phyloP scores from a whole-genome alignment of 2,329 filamentous ascomycete genomes.

The Sporothrix humicola region DNA sequence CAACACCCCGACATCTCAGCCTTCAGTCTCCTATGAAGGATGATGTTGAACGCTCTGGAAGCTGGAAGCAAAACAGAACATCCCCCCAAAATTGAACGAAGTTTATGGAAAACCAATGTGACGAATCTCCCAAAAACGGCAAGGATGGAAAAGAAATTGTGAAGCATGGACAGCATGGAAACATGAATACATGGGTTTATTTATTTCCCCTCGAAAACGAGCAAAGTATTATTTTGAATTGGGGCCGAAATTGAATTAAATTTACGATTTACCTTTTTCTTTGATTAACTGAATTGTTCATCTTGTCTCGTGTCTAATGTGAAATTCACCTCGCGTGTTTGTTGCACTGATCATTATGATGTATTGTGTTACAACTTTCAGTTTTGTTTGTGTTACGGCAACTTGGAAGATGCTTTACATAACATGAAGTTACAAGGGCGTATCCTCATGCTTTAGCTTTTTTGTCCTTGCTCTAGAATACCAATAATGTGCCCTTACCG shows the following conservation, averaged over 20 bases:
- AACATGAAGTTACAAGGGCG: too few relatives aligned
- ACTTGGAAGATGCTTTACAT: too few relatives aligned
- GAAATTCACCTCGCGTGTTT: too few relatives aligned
- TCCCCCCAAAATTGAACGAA: conserved; percentile 18
- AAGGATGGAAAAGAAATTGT: background rate
- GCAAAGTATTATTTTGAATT: background rate
- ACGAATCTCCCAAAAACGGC: background rate
- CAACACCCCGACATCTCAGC: background rate
- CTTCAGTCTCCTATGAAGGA: background rate
- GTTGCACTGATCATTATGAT: too few relatives aligned
- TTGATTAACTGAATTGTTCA: too few relatives aligned
- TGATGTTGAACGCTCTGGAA: background rate
- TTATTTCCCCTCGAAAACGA: background rate
- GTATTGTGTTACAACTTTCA: too few relatives aligned
- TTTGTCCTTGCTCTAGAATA: too few relatives aligned
- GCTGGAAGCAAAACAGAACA: background rate
- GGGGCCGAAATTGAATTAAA: background rate
- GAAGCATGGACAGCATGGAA: conserved; percentile 3
- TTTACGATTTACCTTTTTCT: background rate
- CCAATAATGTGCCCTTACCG: too few relatives aligned
- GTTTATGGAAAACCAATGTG: background rate
- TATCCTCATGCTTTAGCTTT: too few relatives aligned
- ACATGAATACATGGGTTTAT: conserved; percentile 2
- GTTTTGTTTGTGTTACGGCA: too few relatives aligned
- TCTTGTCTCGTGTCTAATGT: too few relatives aligned